These are phyloP conservation scores for Plantago coronopus DNA, from an alignment of 305 asterid genomes.

Conservation along the genomic window DNA sequence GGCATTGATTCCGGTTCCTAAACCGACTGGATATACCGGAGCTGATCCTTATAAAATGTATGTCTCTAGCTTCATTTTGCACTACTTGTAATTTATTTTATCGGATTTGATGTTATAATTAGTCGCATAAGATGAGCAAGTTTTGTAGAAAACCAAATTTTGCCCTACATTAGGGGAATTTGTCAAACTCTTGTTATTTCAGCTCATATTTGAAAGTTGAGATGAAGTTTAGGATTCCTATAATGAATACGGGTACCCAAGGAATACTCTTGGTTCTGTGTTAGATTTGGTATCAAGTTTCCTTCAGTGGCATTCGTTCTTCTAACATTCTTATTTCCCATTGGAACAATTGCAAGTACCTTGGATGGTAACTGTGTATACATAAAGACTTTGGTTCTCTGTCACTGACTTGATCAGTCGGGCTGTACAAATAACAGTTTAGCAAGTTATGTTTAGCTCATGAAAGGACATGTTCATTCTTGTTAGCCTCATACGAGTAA, in stretches of 20 bases:
- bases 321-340: too few species aligned
- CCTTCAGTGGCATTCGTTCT: too few species aligned
- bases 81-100: conserved; percentile 6
- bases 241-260: too few species aligned
- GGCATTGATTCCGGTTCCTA: conserved; percentile 83
- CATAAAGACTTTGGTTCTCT: too few species aligned
- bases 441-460: neutral
- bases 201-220: too few species aligned
- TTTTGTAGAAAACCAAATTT: neutral
- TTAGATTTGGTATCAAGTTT: neutral
- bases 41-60: conserved; percentile 92
- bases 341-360: too few species aligned
- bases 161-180: too few species aligned
- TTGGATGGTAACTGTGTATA: too few species aligned
- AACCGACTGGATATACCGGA: conserved; percentile 90
- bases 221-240: too few species aligned
- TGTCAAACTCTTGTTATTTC: too few species aligned
- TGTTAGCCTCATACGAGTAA: conserved; percentile 5
- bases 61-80: conserved; percentile 21
- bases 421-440: too few species aligned
- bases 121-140: neutral
- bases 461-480: neutral
- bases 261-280: conserved; percentile 1
- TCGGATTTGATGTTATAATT: neutral
- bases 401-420: too few species aligned